phyloP scores from a whole-genome alignment of 2,329 filamentous ascomycete genomes.

The Pseudogymnoascus destructans region DNA sequence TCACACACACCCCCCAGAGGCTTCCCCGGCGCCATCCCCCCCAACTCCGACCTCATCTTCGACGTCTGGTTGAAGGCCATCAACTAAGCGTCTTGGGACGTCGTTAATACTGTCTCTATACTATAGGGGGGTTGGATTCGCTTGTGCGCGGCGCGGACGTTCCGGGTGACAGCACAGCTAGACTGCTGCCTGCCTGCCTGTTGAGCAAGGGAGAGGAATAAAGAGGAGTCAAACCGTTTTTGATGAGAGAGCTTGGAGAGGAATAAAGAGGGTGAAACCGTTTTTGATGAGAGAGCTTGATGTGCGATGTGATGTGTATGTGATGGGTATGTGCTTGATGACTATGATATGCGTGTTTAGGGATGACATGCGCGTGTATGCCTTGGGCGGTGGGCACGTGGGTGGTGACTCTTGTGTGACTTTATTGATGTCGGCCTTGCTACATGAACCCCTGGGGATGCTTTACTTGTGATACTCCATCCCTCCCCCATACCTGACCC shows the following conservation, averaged over 20 bases:
- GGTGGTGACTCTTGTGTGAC: background rate
- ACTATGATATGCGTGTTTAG: background rate
- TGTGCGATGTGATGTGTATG: background rate
- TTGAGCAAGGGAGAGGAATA: background rate
- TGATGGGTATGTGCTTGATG: background rate
- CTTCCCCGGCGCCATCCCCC: constrained; percentile 65
- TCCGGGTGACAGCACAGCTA: background rate
- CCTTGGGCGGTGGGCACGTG: background rate
- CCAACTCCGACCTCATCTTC: constrained; percentile 65
- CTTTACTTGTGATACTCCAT: background rate
- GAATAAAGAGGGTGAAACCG: too few relatives aligned
- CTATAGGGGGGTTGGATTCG: background rate
- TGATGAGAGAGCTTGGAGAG: too few relatives aligned
- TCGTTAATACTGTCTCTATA: background rate
- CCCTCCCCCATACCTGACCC: background rate
- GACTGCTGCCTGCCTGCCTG: background rate
- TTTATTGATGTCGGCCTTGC: background rate
- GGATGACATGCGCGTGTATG: background rate
- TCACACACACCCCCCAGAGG: constrained; percentile 38
- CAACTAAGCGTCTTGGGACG: constrained; percentile 28
- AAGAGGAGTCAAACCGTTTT: background rate
- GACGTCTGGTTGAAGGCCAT: constrained; percentile 57
- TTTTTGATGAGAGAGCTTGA: too few relatives aligned
- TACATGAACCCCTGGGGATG: background rate
- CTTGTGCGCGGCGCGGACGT: background rate